phyloP scores from a whole-genome alignment of 768 basidiomycete species.

The Scleroderma bovista region DNA sequence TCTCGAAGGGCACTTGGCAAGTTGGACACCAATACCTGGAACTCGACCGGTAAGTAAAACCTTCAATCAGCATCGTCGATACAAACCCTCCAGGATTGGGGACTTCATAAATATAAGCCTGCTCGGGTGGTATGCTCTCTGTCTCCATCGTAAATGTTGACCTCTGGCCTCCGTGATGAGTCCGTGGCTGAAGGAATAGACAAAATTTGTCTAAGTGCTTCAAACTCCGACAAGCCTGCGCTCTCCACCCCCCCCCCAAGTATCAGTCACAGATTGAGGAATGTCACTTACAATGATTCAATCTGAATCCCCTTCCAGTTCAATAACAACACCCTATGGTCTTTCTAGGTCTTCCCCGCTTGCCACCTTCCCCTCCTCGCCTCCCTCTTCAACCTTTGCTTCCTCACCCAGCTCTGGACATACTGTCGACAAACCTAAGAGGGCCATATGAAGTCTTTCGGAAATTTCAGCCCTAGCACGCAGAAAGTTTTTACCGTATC shows the following conservation, averaged over 20 bases:
- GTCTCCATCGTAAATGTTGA: neutral
- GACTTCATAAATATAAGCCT: neutral
- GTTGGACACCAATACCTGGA: no score
- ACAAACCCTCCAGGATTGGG: neutral
- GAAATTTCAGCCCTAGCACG: neutral
- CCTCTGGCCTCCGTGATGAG: neutral
- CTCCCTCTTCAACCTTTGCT: neutral
- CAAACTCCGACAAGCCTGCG: neutral
- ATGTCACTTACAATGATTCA: neutral
- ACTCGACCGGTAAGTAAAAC: no score
- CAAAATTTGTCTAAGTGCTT: neutral
- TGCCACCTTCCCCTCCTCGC: neutral
- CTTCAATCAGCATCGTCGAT: neutral
- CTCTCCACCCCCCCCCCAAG: neutral
- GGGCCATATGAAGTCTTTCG: neutral
- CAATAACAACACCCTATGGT: neutral
- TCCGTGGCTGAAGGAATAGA: neutral
- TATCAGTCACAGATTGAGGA: neutral
- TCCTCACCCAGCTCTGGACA: neutral
- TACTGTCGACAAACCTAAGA: neutral
- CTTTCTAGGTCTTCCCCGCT: neutral
- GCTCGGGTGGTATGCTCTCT: neutral
- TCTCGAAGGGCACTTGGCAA: no score
- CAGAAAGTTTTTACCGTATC: neutral
- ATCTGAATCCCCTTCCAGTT: neutral